phyloP scores from a whole-genome alignment of 352 stramenopile species.

The Plasmopara halstedii region DNA sequence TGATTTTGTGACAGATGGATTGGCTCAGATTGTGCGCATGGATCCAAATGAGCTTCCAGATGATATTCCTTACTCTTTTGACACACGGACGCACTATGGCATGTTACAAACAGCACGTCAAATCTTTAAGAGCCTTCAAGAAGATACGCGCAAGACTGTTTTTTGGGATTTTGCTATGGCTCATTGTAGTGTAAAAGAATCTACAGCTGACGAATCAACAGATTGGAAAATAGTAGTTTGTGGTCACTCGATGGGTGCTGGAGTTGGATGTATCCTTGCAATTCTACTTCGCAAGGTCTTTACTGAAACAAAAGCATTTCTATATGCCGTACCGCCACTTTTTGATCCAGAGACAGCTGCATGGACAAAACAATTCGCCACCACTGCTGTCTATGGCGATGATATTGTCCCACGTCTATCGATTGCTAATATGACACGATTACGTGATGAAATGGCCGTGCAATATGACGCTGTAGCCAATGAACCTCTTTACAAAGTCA shows the following conservation, averaged over 20 bases:
- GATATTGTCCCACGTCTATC: slow-evolving; percentile 64
- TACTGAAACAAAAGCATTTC: slow-evolving; percentile 39
- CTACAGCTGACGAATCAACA: slow-evolving; percentile 7
- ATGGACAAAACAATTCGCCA: slow-evolving; percentile 61
- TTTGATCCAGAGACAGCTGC: slow-evolving; percentile 50
- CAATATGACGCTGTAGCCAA: slow-evolving; percentile 59
- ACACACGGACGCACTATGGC: slow-evolving; percentile 57
- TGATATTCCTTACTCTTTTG: slow-evolving; percentile 37
- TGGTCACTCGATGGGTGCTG: slow-evolving; percentile 80
- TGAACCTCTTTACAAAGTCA: slow-evolving; percentile 52
- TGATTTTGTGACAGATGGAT: slow-evolving; percentile 67
- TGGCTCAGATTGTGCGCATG: slow-evolving; percentile 63
- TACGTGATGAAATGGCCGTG: slow-evolving; percentile 62
- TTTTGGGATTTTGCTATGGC: slow-evolving; percentile 66
- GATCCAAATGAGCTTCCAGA: slow-evolving; percentile 39
- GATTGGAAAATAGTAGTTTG: slow-evolving; percentile 67
- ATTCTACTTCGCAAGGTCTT: slow-evolving; percentile 59
- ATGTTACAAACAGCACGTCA: slow-evolving; percentile 62
- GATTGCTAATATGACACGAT: slow-evolving; percentile 51
- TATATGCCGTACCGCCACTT: slow-evolving; percentile 59
- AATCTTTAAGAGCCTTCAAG: slow-evolving; percentile 50
- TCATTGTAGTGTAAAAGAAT: slow-evolving; percentile 27
- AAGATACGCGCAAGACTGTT: slow-evolving; percentile 41
- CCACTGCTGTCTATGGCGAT: slow-evolving; percentile 62
- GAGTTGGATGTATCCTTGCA: slow-evolving; percentile 57